A percentile compares a stretch with the other conserved stretches of the same genome.
These are phyloP conservation scores for Naganishia vishniacii DNA, from an alignment of 768 basidiomycete genomes.

Conservation along the genomic window DNA sequence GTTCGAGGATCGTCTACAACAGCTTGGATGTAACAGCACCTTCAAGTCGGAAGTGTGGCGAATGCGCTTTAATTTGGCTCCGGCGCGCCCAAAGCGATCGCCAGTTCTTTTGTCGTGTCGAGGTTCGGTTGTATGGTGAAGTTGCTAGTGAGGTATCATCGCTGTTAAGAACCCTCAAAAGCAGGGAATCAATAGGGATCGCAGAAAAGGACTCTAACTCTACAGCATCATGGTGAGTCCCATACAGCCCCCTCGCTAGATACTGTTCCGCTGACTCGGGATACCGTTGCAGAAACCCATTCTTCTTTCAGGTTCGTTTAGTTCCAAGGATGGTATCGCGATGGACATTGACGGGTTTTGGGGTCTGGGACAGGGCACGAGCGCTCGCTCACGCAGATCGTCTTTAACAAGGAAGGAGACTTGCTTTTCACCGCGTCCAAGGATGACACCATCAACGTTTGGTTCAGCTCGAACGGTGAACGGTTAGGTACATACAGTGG, in stretches of 20 bases:
- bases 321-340: background rate
- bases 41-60: too few relatives aligned
- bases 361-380: slow-evolving; percentile 68
- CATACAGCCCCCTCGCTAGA: too few relatives aligned
- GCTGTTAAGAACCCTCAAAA: too few relatives aligned
- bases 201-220: background rate
- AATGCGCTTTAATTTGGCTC: slow-evolving; percentile 13
- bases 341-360: background rate
- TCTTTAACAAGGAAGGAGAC: slow-evolving; percentile 94
- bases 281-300: slow-evolving; percentile 72
- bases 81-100: background rate
- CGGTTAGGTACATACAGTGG: slow-evolving; percentile 92
- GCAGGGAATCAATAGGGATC: too few relatives aligned
- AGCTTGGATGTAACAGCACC: too few relatives aligned
- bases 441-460: slow-evolving; percentile 90
- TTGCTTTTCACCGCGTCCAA: slow-evolving; percentile 92
- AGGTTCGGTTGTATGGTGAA: too few relatives aligned
- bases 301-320: slow-evolving; percentile 60
- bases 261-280: too few relatives aligned
- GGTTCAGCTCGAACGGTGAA: slow-evolving; percentile 97
- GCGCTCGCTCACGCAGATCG: slow-evolving; percentile 93
- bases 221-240: slow-evolving; percentile 9
- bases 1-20: too few relatives aligned
- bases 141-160: too few relatives aligned
- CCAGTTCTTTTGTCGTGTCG: slow-evolving; percentile 3